phyloP scores from a whole-genome alignment of 805 yeast genomes.

The Komagataella populi region DNA sequence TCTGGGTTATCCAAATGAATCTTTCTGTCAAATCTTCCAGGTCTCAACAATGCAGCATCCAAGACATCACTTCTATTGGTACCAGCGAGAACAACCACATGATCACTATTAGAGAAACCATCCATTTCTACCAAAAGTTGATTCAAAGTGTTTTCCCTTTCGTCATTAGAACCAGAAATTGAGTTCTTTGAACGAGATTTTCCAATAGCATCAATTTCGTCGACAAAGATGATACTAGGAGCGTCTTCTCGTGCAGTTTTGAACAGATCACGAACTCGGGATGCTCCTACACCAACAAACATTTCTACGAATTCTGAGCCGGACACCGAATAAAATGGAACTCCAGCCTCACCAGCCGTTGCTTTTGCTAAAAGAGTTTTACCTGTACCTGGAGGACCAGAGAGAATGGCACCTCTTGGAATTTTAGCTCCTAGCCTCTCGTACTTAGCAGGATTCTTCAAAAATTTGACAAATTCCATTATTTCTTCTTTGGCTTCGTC shows the following conservation, averaged over 20 bases:
- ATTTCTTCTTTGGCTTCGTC: constrained; percentile 95
- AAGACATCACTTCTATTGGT: constrained; percentile 91
- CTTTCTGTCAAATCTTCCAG: constrained; percentile 96
- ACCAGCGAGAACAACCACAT: constrained; percentile 94
- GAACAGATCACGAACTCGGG: constrained; percentile 92
- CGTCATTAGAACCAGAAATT: constrained; percentile 70
- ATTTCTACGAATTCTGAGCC: constrained; percentile 97
- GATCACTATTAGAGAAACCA: constrained; percentile 84
- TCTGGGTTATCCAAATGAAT: constrained; percentile 88
- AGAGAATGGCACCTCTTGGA: constrained; percentile 93
- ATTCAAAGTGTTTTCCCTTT: constrained; percentile 90
- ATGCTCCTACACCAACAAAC: constrained; percentile 99
- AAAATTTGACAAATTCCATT: constrained; percentile 92
- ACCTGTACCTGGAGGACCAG: constrained; percentile 99
- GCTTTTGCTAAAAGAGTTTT: constrained; percentile 94
- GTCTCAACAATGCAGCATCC: constrained; percentile 88
- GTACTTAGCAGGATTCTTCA: constrained; percentile 81
- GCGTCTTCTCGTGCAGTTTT: constrained; percentile 87
- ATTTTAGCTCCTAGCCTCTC: constrained; percentile 92
- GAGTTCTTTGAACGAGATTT: constrained; percentile 72
- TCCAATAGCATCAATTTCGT: constrained; percentile 99
- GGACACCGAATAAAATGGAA: constrained; percentile 88
- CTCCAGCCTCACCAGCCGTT: constrained; percentile 98
- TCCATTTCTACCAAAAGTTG: constrained; percentile 98
- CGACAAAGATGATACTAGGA: constrained; percentile 92